Evolutionary conservation across 2,329 filamentous ascomycete species (phyloP).

Genomic region (Pestalotiopsis sp.): DNA sequence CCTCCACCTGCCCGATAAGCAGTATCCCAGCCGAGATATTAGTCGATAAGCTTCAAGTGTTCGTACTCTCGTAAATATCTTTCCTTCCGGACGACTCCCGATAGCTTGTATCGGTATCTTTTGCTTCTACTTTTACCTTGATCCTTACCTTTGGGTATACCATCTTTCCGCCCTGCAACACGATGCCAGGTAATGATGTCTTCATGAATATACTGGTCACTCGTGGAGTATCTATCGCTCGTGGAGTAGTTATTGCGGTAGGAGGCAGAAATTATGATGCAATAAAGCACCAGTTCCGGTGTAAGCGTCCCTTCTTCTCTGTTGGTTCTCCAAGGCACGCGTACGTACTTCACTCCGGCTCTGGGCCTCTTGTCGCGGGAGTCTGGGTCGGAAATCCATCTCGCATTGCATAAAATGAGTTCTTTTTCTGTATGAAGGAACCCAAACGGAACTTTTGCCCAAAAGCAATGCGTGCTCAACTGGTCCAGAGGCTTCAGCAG

Average conservation of each 20-base stretch:
- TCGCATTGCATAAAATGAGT: not conserved
- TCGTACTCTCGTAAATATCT: no score
- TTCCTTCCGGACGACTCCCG: no score
- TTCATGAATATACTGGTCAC: not conserved
- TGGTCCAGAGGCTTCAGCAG: not conserved
- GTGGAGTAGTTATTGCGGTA: not conserved
- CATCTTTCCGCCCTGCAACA: not conserved
- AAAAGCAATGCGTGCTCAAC: not conserved
- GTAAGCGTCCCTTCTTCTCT: not conserved
- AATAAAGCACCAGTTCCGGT: not conserved
- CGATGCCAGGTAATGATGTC: not conserved
- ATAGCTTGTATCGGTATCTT: not conserved
- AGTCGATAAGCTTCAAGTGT: no score
- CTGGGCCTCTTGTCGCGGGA: no score
- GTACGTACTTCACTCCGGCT: not conserved
- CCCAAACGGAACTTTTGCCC: not conserved
- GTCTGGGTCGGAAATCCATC: not conserved
- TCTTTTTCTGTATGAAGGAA: not conserved
- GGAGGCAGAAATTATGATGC: not conserved
- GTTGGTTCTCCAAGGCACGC: not conserved
- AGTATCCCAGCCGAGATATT: no score
- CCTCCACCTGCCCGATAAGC: no score
- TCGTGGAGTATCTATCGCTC: not conserved
- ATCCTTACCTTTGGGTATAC: not conserved
- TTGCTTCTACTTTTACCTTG: no score